These are phyloP conservation scores for Backusella sp. DNA, from an alignment of 192 early-diverging fungal genomes.

Conservation along the genomic window DNA sequence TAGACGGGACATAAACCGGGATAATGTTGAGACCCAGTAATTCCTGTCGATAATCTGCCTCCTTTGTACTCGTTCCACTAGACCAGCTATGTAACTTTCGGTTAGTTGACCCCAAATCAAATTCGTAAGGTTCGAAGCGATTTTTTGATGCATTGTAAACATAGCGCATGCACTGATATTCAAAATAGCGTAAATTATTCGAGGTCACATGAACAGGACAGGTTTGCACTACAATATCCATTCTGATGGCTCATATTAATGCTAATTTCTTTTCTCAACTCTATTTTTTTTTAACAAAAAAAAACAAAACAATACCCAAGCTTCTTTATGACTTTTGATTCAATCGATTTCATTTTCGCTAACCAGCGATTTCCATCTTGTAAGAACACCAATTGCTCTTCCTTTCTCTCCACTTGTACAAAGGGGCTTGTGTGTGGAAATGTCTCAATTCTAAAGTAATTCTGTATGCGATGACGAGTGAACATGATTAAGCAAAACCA, in stretches of 20 bases:
- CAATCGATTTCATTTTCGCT: conserved; percentile 31
- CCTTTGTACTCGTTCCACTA: conserved; percentile 46
- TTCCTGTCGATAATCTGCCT: conserved; percentile 52
- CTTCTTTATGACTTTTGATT: conserved; percentile 24
- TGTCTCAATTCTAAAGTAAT: conserved; percentile 69
- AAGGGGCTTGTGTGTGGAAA: conserved; percentile 39
- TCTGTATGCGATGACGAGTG: conserved; percentile 44
- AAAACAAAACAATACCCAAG: conserved; percentile 24
- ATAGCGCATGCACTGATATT: conserved; percentile 79
- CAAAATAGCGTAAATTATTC: conserved; percentile 56
- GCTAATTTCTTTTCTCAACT: background rate
- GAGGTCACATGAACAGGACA: conserved; percentile 39
- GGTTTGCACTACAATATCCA: conserved; percentile 41
- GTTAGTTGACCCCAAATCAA: conserved; percentile 59
- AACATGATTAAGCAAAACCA: conserved; percentile 63
- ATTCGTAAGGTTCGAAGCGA: conserved; percentile 55
- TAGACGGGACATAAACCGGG: conserved; percentile 49
- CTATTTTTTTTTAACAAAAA: background rate
- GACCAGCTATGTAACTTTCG: conserved; percentile 37
- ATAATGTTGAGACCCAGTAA: conserved; percentile 69
- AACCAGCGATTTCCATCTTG: conserved; percentile 46
- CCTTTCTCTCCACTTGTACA: conserved; percentile 56
- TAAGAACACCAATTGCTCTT: conserved; percentile 48
- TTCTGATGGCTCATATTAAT: background rate
- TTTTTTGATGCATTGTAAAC: conserved; percentile 49